Percentiles rank a stretch among this genome's conserved stretches.
Conservation (phyloP, 345 rosid species). For the Pistacia integerrima region DNA sequence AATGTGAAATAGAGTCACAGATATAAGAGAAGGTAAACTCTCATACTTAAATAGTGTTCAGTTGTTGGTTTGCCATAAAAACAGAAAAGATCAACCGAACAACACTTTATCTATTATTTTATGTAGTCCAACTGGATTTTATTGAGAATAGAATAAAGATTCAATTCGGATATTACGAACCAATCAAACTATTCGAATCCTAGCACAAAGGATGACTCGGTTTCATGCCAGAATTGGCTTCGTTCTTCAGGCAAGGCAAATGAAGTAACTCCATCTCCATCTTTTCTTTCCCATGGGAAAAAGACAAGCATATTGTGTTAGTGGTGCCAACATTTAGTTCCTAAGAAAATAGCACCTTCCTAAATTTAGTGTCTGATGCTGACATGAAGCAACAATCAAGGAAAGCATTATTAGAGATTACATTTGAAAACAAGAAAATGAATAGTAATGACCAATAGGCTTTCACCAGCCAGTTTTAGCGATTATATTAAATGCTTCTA, state of each 20-base stretch:
- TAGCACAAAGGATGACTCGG: neutral
- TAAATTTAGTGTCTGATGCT: neutral
- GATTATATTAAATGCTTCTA: neutral
- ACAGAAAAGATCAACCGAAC: neutral
- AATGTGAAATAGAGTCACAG: neutral
- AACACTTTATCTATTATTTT: neutral
- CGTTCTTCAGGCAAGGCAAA: neutral
- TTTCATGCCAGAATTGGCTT: constrained; percentile 1
- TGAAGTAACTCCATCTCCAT: neutral
- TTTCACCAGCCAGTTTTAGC: too few relatives aligned
- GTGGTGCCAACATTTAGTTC: too few relatives aligned
- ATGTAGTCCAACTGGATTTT: neutral
- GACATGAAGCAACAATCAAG: neutral
- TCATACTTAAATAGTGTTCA: too few relatives aligned
- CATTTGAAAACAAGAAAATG: neutral
- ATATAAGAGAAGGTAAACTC: neutral
- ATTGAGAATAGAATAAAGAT: neutral
- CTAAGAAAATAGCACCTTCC: neutral
- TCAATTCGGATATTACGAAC: neutral
- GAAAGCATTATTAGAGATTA: neutral
- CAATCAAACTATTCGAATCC: neutral
- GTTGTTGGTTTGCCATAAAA: constrained; percentile 6
- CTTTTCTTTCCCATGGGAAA: neutral
- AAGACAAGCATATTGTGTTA: too few relatives aligned
- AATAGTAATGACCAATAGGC: neutral